phyloP scores from a whole-genome alignment of 208 protist species.

The Acanthamoeba healyi region DNA sequence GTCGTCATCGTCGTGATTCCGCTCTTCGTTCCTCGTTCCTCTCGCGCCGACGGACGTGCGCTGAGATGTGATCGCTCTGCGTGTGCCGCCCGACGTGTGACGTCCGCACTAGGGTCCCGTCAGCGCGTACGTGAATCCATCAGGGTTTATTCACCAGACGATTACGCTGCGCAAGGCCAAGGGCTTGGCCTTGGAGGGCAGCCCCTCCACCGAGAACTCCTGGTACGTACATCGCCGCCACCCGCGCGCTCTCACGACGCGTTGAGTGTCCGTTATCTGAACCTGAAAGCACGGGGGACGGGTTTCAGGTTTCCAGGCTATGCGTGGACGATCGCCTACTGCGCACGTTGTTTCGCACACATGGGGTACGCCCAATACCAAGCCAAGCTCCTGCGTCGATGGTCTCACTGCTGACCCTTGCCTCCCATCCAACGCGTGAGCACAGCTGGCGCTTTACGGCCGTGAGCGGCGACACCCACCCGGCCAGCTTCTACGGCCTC shows the following conservation, averaged over 20 bases:
- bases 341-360: background rate
- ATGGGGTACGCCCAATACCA: background rate
- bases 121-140: constrained; percentile 57
- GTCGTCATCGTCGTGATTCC: too few species aligned
- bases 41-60: too few species aligned
- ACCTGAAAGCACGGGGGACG: too few species aligned
- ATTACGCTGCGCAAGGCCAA: constrained; percentile 33
- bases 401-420: background rate
- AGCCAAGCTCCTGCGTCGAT: too few species aligned
- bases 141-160: constrained; percentile 56
- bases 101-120: constrained; percentile 8
- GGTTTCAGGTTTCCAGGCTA: constrained; percentile 58
- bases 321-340: constrained; percentile 72
- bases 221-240: background rate
- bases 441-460: constrained; percentile 48
- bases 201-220: constrained; percentile 41
- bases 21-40: too few species aligned
- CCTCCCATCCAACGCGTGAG: background rate
- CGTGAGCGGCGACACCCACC: background rate
- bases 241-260: background rate
- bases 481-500: constrained; percentile 23
- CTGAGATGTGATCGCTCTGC: too few species aligned
- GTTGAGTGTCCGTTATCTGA: too few species aligned
- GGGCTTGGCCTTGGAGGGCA: background rate
- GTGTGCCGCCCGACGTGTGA: background rate